phyloP scores from a whole-genome alignment of 306 rosid genomes.

The Ammopiptanthus mongolicus region DNA sequence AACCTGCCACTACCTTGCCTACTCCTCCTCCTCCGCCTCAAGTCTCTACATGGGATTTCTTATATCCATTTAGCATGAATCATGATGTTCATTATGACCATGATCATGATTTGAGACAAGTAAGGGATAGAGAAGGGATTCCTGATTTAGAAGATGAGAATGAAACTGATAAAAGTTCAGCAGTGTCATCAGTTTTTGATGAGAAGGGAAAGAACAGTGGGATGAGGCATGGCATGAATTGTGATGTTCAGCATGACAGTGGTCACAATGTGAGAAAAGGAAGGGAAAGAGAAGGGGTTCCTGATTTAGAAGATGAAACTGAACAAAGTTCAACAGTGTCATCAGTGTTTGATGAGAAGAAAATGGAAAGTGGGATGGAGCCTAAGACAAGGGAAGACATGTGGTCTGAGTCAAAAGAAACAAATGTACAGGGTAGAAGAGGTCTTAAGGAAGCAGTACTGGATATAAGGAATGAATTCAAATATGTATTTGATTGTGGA shows the following conservation, averaged over 20 bases:
- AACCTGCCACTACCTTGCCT: background rate
- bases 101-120: conserved; percentile 9
- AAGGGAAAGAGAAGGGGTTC: conserved; percentile 36
- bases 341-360: background rate
- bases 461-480: conserved; percentile 25
- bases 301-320: conserved; percentile 32
- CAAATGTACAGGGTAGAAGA: background rate
- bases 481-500: conserved; percentile 11
- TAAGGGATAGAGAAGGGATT: conserved; percentile 34
- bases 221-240: background rate
- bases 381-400: background rate
- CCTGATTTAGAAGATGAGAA: conserved; percentile 38
- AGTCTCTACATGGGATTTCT: conserved; percentile 16
- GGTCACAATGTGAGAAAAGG: conserved; percentile 1
- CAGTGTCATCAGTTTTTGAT: background rate
- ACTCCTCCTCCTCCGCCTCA: conserved; percentile 18
- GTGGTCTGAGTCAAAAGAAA: background rate
- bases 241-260: background rate
- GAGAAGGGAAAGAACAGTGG: background rate
- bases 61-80: conserved; percentile 5
- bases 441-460: conserved; percentile 29
- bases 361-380: conserved; percentile 6
- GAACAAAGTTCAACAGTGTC: background rate
- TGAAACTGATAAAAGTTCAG: conserved; percentile 2
- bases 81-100: background rate